Evolutionary conservation across 768 basidiomycete genomes (phyloP), one percentile per base, ranked within the genome.

Genomic region (Dentipellis fragilis): DNA sequence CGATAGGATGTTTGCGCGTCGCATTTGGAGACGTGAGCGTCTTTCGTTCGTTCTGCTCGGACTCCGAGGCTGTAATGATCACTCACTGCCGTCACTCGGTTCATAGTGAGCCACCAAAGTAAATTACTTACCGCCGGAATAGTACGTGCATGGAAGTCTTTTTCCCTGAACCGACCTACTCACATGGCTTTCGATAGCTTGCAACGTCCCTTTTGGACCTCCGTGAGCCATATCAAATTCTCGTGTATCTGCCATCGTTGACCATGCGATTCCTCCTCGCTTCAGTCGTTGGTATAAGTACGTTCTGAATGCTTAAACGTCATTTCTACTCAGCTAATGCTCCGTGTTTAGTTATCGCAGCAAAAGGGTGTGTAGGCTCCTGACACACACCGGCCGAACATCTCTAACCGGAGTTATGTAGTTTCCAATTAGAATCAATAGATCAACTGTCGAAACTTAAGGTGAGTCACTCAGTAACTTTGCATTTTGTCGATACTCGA

Each of bases 351-450:
- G 81, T 71, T 22, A 79, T 81, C 57, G 78, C 79, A 1, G 72
- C 64, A 37, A 81, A 78, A 72, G 74, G 76, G 79, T 81, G 50
- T 48, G 77, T 64, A 34, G 21, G 56, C 12, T 19, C 39, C 39
- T 50, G 23, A 29, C n/a, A 36, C n/a, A 19, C 34, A 2, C 10
- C 21, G 58, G 10, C 5, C n/a, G 34, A 23, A 6, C 54, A 58
- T 49, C 59, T 45, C 37, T 29, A 6, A 29, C 29, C 29, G 6
- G 29, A 29, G 6, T 23, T 12, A 22, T 29, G 34, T 51, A 79
- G 79, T 4, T 79, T 79, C 60, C 51, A 62, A 7, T 62, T 78
- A 4, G 47, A 53, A 8, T 42, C 45, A 0, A 36, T 54, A 9
- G 16, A 12, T 2, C 23, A 54, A 2, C 35, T 54, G 7, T 48